phyloP scores from a whole-genome alignment of 306 rosid genomes.

The Albizia julibrissin region DNA sequence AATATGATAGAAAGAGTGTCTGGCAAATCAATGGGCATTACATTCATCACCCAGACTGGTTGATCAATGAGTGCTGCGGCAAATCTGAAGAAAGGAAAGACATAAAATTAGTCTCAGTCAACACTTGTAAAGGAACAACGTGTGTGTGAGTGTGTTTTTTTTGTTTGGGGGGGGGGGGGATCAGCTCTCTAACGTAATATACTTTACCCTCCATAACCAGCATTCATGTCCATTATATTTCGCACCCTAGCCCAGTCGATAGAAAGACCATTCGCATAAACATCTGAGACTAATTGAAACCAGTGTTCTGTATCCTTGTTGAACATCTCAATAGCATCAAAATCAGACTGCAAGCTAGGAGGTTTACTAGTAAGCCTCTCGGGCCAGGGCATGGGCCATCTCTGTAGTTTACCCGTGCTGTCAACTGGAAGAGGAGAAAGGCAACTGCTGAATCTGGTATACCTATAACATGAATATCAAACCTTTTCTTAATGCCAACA shows the following conservation, averaged over 20 bases:
- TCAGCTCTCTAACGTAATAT: not conserved
- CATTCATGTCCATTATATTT: constrained; percentile 95
- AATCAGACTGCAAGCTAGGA: constrained; percentile 55
- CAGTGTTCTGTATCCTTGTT: constrained; percentile 64
- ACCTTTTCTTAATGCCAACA: not conserved
- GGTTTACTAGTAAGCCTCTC: constrained; percentile 74
- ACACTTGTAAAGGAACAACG: not conserved
- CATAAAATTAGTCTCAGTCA: not conserved
- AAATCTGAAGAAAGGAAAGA: constrained; percentile 57
- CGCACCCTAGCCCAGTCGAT: constrained; percentile 78
- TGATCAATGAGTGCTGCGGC: constrained; percentile 78
- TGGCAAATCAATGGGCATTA: constrained; percentile 68
- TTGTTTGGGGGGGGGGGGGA: not conserved
- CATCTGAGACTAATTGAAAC: constrained; percentile 68
- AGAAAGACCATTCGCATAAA: constrained; percentile 52
- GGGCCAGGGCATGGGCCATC: constrained; percentile 95
- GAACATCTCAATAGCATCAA: constrained; percentile 49
- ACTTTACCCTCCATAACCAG: constrained; percentile 95
- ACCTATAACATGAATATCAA: constrained; percentile 52
- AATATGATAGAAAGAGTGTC: constrained; percentile 70
- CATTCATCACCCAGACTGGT: constrained; percentile 93
- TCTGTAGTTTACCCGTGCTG: constrained; percentile 43
- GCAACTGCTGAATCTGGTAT: constrained; percentile 61
- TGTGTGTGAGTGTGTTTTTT: not conserved
- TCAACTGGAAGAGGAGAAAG: constrained; percentile 69